Base-by-base conservation (phyloP, 768 basidiomycete genomes). In the Leccinum subgranulosum region DNA sequence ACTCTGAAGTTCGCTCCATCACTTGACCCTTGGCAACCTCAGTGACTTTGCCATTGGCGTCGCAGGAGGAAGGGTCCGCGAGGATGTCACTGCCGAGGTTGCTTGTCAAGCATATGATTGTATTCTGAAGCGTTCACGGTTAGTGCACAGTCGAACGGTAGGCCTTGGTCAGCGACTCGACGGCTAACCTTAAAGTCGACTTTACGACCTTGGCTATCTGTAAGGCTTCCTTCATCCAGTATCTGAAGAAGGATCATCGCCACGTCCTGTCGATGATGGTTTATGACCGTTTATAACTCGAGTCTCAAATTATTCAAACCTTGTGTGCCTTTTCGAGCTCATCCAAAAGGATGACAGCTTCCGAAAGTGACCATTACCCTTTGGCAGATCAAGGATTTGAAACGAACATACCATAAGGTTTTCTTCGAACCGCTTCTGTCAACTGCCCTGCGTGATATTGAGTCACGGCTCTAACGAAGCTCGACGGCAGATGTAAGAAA, bases 161-260 rank as follows among this genome's bases (percentile, higher is more conserved):
- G n/a, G n/a, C n/a, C n/a, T n/a, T n/a, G 7, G 17, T 2, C 3
- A 21, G 25, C 7, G 3, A 36, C 33, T 28, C 19, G 34, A 51
- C 3, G 19, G 10, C 19, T 15, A 56, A 84, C 87, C 79, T 88
- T 93, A 77, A 96, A 95, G 70, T 94, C 92, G 3, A 96, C 89
- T 68, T 92, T 91, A 54, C 92, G 84, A 9, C 94, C 94, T 69
- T 94, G 92, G 60, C 90, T 92, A 68, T 97, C 94, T 0, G 94
- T 95, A 59, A 96, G 79, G 49, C 76, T 84, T 8, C 94, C 94
- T 70, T 97, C 94, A 61, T 97, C 93, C 12, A 97, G 80, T 47
- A 97, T 89, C 69, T 96, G 94, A 3, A 96, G 78, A 19, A 96
- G 77, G 59, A 95, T 91, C 85, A 94, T 90, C 1, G 90, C 82